Evolutionary conservation across 306 rosid genomes (phyloP), one percentile per base, ranked within the genome.

Genomic region (Vachellia collinsii): DNA sequence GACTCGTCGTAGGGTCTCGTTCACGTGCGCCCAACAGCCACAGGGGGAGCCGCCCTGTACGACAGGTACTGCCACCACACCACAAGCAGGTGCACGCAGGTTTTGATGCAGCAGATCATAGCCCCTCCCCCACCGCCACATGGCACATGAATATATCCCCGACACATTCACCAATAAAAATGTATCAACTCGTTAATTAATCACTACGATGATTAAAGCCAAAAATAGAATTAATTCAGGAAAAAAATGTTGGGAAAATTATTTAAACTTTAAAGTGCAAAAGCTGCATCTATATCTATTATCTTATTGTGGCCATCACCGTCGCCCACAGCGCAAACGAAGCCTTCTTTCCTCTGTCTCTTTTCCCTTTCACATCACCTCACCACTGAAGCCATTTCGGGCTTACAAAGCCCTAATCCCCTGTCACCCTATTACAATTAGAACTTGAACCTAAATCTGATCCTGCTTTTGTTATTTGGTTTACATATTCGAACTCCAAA

Each of bases 361-460:
- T 13, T 67, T 3, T 47, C 46, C 14, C 62, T 56, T 59, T 63
- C 70, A 44, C 76, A 59, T 72, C 70, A 20, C 72, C 37, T 29
- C 85, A 76, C 88, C 85, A 85, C 88, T 75, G 88, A 76, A 80
- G 83, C 88, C 82, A 74, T 48, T 70, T 17, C n/a, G 22, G 44
- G 56, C 78, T 80, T 79, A 12, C 78, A 51, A 37, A 78, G 14
- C 72, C 82, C 79, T 64, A 65, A 63, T 79, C 73, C 73, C 72
- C 38, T 69, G 72, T 53, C 70, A 79, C 54, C 77, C 74, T 11
- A 12, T 50, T 38, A 3, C 59, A 42, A 12, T 50, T 38, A 3
- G 53, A 42, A 50, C 44, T 66, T 80, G 64, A 73, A 6, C 66
- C 70, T 58, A 14, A 67, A 58, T 54, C 3, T 0, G 5, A 74